Percentiles rank a stretch among this genome's conserved stretches.
Conservation (phyloP, 768 basidiomycete genomes). For the Auricularia heimuer region DNA sequence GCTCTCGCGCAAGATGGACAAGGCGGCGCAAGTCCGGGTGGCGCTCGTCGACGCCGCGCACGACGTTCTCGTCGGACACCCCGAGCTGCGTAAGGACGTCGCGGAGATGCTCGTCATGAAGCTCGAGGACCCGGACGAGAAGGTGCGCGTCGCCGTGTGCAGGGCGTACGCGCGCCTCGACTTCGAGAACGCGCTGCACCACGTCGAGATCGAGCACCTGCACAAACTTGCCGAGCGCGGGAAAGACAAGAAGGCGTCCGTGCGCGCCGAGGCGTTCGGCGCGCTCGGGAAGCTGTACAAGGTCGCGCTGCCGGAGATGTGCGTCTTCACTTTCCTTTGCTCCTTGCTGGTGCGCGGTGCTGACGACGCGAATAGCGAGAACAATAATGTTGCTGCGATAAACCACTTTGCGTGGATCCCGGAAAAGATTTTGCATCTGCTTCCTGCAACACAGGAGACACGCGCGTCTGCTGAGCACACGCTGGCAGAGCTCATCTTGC, state of each 20-base stretch:
- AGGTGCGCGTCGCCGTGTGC: conserved; percentile 78
- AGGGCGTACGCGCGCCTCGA: conserved; percentile 73
- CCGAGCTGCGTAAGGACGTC: conserved; percentile 57
- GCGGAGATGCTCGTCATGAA: conserved; percentile 68
- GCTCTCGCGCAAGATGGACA: conserved; percentile 72
- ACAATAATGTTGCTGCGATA: conserved; percentile 60
- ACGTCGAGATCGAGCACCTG: conserved; percentile 57
- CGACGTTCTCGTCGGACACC: conserved; percentile 50
- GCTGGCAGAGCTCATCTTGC: conserved; percentile 68
- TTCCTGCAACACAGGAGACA: conserved; percentile 45
- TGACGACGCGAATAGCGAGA: conserved; percentile 46
- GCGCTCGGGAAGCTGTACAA: conserved; percentile 70
- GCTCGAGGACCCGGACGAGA: conserved; percentile 82
- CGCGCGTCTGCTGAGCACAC: conserved; percentile 57
- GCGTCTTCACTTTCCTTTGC: conserved; percentile 19
- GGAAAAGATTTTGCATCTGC: conserved; percentile 50
- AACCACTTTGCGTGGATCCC: conserved; percentile 93
- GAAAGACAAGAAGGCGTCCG: conserved; percentile 73
- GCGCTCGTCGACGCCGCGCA: conserved; percentile 66
- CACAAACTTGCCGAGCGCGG: conserved; percentile 58
- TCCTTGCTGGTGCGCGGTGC: not conserved
- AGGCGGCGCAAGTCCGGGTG: conserved; percentile 55
- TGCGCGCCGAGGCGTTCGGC: conserved; percentile 56
- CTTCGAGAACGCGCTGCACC: conserved; percentile 83
- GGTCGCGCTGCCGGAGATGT: conserved; percentile 87